Conservation (phyloP, 2,329 filamentous ascomycete genomes). For the Penicillium paneum region DNA sequence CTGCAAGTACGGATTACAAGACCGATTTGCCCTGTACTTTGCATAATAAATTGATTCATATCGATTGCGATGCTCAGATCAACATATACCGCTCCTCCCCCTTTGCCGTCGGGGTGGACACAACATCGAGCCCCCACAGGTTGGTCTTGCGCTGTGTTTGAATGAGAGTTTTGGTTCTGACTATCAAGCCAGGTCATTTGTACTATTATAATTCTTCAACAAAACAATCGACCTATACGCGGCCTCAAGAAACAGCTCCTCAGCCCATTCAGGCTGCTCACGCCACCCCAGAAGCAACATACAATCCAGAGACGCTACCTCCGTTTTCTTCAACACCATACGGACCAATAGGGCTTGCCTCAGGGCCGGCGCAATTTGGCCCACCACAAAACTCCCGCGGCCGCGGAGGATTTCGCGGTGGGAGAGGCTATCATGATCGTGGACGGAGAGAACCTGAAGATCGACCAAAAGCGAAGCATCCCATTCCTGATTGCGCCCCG, state of each 20-base stretch:
- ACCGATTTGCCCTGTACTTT: background rate
- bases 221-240: constrained; percentile 81
- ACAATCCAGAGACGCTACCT: constrained; percentile 34
- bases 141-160: constrained; percentile 32
- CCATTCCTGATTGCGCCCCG: constrained; percentile 76
- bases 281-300: constrained; percentile 41
- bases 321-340: constrained; percentile 39
- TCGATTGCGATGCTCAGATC: constrained; percentile 65
- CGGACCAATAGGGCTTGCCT: constrained; percentile 24
- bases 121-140: constrained; percentile 83
- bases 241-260: constrained; percentile 53
- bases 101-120: constrained; percentile 80
- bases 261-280: constrained; percentile 36
- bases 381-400: constrained; percentile 37
- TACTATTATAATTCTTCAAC: constrained; percentile 85
- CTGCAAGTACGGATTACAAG: background rate
- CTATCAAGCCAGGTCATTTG: constrained; percentile 58
- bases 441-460: constrained; percentile 69
- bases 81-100: constrained; percentile 66
- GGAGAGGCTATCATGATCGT: constrained; percentile 57
- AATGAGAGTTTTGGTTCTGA: constrained; percentile 20
- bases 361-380: constrained; percentile 12
- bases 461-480: constrained; percentile 73
- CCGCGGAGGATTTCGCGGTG: constrained; percentile 48
- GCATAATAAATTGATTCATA: background rate